Evolutionary conservation across 2,329 filamentous ascomycete species (phyloP).

Genomic region (Colletotrichum karsti): DNA sequence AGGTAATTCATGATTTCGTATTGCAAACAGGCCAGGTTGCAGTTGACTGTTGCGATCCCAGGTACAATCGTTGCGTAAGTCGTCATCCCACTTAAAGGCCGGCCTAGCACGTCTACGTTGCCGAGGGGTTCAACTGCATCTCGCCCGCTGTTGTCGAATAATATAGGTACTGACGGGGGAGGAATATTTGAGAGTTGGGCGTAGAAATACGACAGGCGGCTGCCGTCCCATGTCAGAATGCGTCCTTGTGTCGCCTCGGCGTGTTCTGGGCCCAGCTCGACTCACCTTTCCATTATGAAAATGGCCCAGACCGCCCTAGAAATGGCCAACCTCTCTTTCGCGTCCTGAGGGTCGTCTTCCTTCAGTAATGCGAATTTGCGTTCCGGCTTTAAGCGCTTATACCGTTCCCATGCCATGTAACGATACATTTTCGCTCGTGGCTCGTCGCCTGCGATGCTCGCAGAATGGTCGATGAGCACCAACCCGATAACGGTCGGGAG

Average conservation of each 20-base stretch:
- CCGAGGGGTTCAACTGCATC: constrained; percentile 5
- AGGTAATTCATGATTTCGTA: constrained; percentile 23
- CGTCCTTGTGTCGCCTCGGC: no score
- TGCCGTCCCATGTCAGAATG: not conserved
- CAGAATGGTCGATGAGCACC: constrained; percentile 12
- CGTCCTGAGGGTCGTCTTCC: not conserved
- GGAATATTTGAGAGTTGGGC: constrained; percentile 4
- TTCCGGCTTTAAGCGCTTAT: constrained; percentile 19
- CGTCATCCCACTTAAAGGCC: not conserved
- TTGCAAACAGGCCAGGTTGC: constrained; percentile 5
- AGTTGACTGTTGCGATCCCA: constrained; percentile 9
- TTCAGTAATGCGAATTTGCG: constrained; percentile 4
- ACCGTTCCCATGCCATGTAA: constrained; percentile 25
- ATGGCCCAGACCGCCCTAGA: constrained; percentile 17
- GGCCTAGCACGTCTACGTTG: constrained; percentile 19
- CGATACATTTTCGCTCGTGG: constrained; percentile 21
- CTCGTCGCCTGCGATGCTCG: constrained; percentile 23
- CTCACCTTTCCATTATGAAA: constrained; percentile 24
- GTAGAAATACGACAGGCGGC: constrained; percentile 25
- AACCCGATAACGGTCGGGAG: constrained; percentile 19
- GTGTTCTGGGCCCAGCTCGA: no score
- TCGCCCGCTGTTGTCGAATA: constrained; percentile 12
- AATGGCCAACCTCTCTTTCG: constrained; percentile 1
- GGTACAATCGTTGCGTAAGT: not conserved
- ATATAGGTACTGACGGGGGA: constrained; percentile 9